phyloP scores from a whole-genome alignment of 2,329 filamentous ascomycete species.

The Endocalyx cinctus region DNA sequence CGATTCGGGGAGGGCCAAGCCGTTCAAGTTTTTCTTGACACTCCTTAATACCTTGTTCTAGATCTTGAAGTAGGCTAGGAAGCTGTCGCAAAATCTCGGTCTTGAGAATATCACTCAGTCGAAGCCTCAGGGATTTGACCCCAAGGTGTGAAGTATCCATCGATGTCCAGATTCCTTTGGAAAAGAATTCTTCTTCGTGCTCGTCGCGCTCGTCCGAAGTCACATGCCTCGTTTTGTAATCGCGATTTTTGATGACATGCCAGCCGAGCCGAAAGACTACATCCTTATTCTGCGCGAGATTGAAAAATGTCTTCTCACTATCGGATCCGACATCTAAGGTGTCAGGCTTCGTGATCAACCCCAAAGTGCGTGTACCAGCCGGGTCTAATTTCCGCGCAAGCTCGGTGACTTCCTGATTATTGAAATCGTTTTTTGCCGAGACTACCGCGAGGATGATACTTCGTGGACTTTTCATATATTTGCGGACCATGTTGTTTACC shows the following conservation, averaged over 20 bases:
- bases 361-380: constrained; percentile 37
- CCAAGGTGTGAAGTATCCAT: constrained; percentile 13
- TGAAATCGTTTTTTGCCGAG: constrained; percentile 45
- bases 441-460: constrained; percentile 53
- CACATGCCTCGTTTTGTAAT: neutral
- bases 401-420: constrained; percentile 51
- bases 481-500: constrained; percentile 37
- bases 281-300: constrained; percentile 39
- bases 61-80: constrained; percentile 22
- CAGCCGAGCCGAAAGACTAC: constrained; percentile 45
- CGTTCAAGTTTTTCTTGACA: constrained; percentile 17
- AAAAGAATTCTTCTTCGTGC: constrained; percentile 12
- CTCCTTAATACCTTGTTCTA: constrained; percentile 18
- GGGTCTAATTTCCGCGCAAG: constrained; percentile 32
- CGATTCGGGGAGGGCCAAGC: constrained; percentile 19
- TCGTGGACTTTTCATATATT: constrained; percentile 47
- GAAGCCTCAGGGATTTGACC: constrained; percentile 13
- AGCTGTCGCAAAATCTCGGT: constrained; percentile 25
- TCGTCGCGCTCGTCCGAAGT: constrained; percentile 6
- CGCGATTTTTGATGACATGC: constrained; percentile 45
- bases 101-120: constrained; percentile 19
- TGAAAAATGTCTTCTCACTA: constrained; percentile 33
- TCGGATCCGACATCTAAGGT: constrained; percentile 27
- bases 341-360: constrained; percentile 46
- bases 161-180: constrained; percentile 7